Percentiles rank a stretch among this genome's conserved stretches.
Evolutionary conservation across 2,329 filamentous ascomycete species (phyloP).

Genomic region (Fusarium pseudoanthophilum): DNA sequence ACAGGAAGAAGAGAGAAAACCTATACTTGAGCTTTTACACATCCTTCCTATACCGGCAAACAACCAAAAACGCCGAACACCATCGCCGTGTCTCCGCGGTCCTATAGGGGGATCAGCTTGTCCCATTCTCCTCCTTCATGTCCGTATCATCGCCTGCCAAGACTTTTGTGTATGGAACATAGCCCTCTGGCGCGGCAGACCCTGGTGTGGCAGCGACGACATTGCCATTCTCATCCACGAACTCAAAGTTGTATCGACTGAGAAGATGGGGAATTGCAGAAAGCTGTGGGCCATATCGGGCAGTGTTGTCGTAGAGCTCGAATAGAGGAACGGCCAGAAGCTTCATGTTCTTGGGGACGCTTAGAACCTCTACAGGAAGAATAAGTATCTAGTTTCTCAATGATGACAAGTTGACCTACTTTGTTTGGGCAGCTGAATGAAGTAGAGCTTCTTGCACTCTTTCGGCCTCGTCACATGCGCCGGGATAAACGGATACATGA

Average conservation of each 20-base stretch:
- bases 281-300: constrained; percentile 92
- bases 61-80: constrained; percentile 50
- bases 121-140: constrained; percentile 64
- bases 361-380: constrained; percentile 78
- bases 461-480: constrained; percentile 96
- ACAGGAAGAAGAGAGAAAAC: constrained; percentile 23
- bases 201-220: constrained; percentile 88
- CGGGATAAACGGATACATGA: constrained; percentile 99
- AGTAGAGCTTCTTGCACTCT: constrained; percentile 99
- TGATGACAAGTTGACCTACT: constrained; percentile 63
- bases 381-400: constrained; percentile 1
- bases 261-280: constrained; percentile 96
- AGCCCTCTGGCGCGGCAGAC: constrained; percentile 65
- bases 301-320: constrained; percentile 97
- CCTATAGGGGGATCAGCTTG: constrained; percentile 40
- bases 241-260: constrained; percentile 97
- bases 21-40: constrained; percentile 28
- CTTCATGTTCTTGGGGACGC: constrained; percentile 99
- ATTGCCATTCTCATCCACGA: constrained; percentile 91
- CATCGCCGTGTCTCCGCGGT: constrained; percentile 47
- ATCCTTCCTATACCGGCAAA: constrained; percentile 21
- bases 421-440: constrained; percentile 91
- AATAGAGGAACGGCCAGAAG: constrained; percentile 95
- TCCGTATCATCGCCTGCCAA: constrained; percentile 71
- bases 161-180: constrained; percentile 72